A percentile compares a stretch with the other conserved stretches of the same genome.
Evolutionary conservation across 1,284 basidiomycete species (phyloP).

Genomic region (Phylloboletellus chloephorus): DNA sequence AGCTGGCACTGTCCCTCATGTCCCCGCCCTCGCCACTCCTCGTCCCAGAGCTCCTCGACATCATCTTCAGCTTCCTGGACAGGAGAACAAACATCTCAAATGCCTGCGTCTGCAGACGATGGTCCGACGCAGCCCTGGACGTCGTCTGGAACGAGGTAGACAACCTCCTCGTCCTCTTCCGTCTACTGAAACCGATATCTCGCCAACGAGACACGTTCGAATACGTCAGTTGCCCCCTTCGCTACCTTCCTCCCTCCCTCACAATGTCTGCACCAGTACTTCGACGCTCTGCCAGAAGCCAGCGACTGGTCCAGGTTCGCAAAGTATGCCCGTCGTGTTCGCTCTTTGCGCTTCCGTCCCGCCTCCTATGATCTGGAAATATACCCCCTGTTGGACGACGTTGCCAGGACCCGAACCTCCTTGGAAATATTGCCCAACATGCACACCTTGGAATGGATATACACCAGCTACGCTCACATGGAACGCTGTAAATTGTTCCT

Average conservation of each 20-base stretch:
- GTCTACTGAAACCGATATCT: constrained; percentile 39
- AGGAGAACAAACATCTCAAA: constrained; percentile 35
- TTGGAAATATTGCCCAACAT: constrained; percentile 52
- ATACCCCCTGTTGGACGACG: constrained; percentile 42
- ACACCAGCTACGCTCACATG: constrained; percentile 19
- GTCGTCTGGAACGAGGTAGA: constrained; percentile 47
- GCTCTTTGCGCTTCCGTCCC: constrained; percentile 32
- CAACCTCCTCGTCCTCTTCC: constrained; percentile 41
- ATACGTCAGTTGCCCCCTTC: constrained; percentile 20
- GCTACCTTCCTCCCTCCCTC: not conserved
- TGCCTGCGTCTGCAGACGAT: constrained; percentile 46
- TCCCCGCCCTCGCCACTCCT: too few species aligned
- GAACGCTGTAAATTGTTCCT: constrained; percentile 42
- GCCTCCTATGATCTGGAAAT: constrained; percentile 11
- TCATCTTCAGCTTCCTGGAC: constrained; percentile 43
- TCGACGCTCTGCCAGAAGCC: constrained; percentile 41
- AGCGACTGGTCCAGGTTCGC: constrained; percentile 54
- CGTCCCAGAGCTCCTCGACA: constrained; percentile 50
- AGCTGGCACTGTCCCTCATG: too few species aligned
- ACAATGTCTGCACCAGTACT: constrained; percentile 30
- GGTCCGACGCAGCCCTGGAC: constrained; percentile 50
- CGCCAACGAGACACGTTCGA: constrained; percentile 5
- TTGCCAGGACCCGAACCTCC: constrained; percentile 49
- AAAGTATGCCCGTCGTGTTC: constrained; percentile 50
- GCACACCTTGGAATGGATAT: constrained; percentile 41